Evolutionary conservation across 1,284 basidiomycete species (phyloP), one percentile per base, ranked within the genome.

Genomic region (Takashimella koratensis): DNA sequence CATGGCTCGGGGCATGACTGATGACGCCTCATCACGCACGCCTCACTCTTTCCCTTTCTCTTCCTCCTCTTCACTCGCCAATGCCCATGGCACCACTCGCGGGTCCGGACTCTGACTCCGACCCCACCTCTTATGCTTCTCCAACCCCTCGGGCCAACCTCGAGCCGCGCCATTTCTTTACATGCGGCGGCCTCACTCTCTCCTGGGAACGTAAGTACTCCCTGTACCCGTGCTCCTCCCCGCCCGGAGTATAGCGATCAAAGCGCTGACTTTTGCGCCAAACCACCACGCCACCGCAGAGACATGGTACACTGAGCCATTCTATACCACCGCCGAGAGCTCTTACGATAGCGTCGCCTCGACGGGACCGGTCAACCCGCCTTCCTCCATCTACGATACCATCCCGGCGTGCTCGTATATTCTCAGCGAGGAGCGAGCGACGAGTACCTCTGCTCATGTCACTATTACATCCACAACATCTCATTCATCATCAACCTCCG

Each of bases 271-370:
- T 4, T 30, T 27, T 12, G 24, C 30, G 21, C 25, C 21, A 23
- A 23, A 20, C 43, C 21, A 20, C 25, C 24, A 39, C 47, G 22
- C 30, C 22, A 11, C 42, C 40, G 8, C 41, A 55, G 54, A 40
- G 2, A 47, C 50, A 40, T 73, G 69, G 69, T 70, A 68, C 47
- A 67, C 67, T 13, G 56, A 61, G 36, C 45, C 67, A 10, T 73
- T 66, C 56, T 74, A 67, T 56, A 64, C 58, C 4, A 40, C 54
- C 1, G 48, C 44, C 30, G 45, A 56, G 44, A 46, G 54, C 16
- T 61, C 57, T 2, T 74, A 65, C 49, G 68, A 71, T 50, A 26
- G 43, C 5, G 60, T 57, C 4, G 70, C 68, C 10, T 64, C 62
- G 3, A 51, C 45, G 8, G 70, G 68, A 11, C 58, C 64, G 1